Evolutionary conservation across 2,329 filamentous ascomycete genomes (phyloP).

Genomic region (Pseudocercospora crystallina): DNA sequence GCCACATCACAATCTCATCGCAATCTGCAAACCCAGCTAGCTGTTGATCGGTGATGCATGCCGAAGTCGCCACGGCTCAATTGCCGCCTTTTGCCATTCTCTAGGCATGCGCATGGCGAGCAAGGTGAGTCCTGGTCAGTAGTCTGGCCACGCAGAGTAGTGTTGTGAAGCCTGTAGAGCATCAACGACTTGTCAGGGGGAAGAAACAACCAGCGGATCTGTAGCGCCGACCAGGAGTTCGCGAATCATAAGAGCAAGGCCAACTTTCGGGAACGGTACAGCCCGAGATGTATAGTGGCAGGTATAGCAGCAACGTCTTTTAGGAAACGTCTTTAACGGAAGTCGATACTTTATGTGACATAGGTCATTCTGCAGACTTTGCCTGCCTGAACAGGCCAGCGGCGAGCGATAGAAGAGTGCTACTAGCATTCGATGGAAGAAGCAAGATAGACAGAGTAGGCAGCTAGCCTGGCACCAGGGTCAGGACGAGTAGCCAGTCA

Average conservation of each 20-base stretch:
- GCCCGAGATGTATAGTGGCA: not conserved
- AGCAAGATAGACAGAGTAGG: constrained; percentile 15
- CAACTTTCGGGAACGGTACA: too few species aligned
- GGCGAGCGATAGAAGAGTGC: too few species aligned
- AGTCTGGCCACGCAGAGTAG: not conserved
- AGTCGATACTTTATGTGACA: not conserved
- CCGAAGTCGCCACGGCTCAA: constrained; percentile 19
- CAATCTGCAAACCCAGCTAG: constrained; percentile 24
- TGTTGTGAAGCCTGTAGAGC: too few species aligned
- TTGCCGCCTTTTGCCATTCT: constrained; percentile 16
- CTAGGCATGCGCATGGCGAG: constrained; percentile 13
- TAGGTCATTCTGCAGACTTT: constrained; percentile 11
- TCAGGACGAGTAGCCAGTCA: constrained; percentile 9
- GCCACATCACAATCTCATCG: constrained; percentile 10
- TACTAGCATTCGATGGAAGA: not conserved
- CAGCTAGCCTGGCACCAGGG: constrained; percentile 4
- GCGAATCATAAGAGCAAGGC: not conserved
- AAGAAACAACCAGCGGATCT: constrained; percentile 11
- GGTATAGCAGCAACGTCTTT: not conserved
- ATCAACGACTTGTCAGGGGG: not conserved
- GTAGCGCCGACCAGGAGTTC: not conserved
- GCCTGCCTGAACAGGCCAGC: constrained; percentile 6
- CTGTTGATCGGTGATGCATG: constrained; percentile 18
- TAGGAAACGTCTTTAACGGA: not conserved
- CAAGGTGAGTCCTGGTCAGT: constrained; percentile 10